Conservation (phyloP, 208 protist genomes). For the Acanthamoeba triangularis region DNA sequence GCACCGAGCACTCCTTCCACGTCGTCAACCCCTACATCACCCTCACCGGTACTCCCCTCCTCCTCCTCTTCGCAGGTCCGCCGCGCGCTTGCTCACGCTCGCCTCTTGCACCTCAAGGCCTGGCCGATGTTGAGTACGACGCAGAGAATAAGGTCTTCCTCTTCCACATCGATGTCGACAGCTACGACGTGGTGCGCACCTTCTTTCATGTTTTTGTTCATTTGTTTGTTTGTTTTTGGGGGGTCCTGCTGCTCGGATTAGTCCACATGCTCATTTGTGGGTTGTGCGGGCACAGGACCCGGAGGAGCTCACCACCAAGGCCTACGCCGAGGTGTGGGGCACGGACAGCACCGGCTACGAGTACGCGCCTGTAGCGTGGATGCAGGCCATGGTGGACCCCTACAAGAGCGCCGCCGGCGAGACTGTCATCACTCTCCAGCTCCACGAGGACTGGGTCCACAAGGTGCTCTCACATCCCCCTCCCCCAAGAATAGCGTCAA, state of each 20-base stretch:
- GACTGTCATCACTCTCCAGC: conserved; percentile 13
- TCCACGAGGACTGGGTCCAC: conserved; percentile 73
- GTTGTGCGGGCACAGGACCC: background rate
- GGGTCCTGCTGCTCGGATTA: no score
- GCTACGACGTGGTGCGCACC: background rate
- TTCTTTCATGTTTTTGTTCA: background rate
- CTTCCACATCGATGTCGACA: conserved; percentile 73
- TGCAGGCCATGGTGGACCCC: conserved; percentile 62
- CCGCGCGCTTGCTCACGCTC: background rate
- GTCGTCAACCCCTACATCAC: conserved; percentile 69
- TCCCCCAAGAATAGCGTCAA: background rate
- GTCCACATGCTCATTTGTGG: no score
- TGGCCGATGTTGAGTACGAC: conserved; percentile 43
- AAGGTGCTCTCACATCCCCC: background rate
- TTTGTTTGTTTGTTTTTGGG: no score
- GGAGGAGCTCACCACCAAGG: background rate
- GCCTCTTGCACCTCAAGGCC: background rate
- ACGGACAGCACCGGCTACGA: conserved; percentile 57
- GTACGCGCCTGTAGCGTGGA: conserved; percentile 57
- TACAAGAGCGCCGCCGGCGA: conserved; percentile 12
- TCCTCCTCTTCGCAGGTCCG: background rate
- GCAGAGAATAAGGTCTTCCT: conserved; percentile 2
- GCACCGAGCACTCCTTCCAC: conserved; percentile 80
- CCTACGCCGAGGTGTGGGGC: conserved; percentile 77
- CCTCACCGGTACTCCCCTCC: conserved; percentile 60